Evolutionary conservation across 2,329 filamentous ascomycete genomes (phyloP).

Genomic region (Clathrospora elynae): DNA sequence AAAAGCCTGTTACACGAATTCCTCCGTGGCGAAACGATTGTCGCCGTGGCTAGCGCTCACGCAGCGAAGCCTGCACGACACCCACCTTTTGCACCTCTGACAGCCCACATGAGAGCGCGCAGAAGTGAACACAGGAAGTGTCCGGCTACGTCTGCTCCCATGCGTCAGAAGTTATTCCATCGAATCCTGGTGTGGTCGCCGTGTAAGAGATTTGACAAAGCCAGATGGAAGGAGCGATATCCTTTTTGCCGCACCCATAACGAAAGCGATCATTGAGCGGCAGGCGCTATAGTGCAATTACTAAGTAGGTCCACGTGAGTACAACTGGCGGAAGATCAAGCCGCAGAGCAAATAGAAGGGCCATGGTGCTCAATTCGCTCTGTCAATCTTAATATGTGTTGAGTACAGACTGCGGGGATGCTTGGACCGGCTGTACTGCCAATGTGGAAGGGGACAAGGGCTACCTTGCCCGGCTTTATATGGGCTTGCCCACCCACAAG

Average conservation of each 20-base stretch:
- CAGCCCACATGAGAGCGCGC: slow-evolving; percentile 11
- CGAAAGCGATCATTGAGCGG: slow-evolving; percentile 4
- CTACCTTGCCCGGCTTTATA: slow-evolving; percentile 29
- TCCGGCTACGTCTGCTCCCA: slow-evolving; percentile 7
- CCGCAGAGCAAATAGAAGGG: slow-evolving; percentile 20
- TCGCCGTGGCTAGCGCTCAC: slow-evolving; percentile 14
- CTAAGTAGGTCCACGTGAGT: slow-evolving; percentile 21
- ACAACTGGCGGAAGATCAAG: slow-evolving; percentile 16
- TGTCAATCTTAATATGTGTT: slow-evolving; percentile 26
- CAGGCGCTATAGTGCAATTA: slow-evolving; percentile 14
- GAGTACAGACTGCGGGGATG: slow-evolving; percentile 22
- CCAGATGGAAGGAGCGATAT: slow-evolving; percentile 6
- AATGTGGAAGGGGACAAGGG: slow-evolving; percentile 20
- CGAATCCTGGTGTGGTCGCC: slow-evolving; percentile 9
- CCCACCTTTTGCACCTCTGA: slow-evolving; percentile 14
- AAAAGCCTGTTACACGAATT: slow-evolving; percentile 26
- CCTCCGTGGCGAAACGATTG: slow-evolving; percentile 20
- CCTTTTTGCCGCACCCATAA: slow-evolving; percentile 11
- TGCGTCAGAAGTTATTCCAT: slow-evolving; percentile 15
- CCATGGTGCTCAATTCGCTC: slow-evolving; percentile 20
- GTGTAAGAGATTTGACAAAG: slow-evolving; percentile 21
- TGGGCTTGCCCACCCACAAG: slow-evolving; percentile 36
- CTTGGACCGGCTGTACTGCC: slow-evolving; percentile 21
- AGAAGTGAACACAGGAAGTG: slow-evolving; percentile 5
- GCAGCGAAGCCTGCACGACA: slow-evolving; percentile 21